Evolutionary conservation across 331 rosid genomes (phyloP), one percentile per base, ranked within the genome.

Genomic region (Telfairia occidentalis): DNA sequence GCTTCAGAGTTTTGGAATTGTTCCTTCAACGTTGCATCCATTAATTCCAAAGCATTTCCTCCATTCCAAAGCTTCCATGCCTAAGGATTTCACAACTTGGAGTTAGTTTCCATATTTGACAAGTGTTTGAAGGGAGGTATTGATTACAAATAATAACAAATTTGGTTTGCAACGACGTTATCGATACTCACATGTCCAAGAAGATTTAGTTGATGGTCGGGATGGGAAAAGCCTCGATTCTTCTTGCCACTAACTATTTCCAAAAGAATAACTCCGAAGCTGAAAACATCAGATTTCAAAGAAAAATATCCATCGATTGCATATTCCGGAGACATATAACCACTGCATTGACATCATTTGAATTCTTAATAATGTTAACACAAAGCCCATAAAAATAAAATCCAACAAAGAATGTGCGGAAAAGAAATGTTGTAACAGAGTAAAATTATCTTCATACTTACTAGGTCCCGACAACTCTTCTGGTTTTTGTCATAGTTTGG

Each of bases 241-340:
- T 85, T 90, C 82, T 77, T 85, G 4, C 97, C 97, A 28, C 87
- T 83, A 37, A 92, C 79, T 21, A 90, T 85, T 79, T 93, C 97
- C 70, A 90, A 5, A 50, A 88, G 89, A 28, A 93, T 72, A 73
- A 92, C 98, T 9, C 98, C 98, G 48, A 90, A 92, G 55, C 97
- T 92, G 52, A 89, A 92, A 9, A 83, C 90, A 83, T 92, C 98
- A 1, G 96, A 93, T 79, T 90, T 90, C 34, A 89, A 81, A 0
- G 96, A 93, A 78, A 89, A 93, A n/a, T 35, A 84, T 7, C 96
- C 97, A 0, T 92, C 96, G 89, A 90, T 86, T 32, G 96, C 96
- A 71, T 92, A 92, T 71, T 90, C 97, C 3, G 98, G 97, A 30
- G 96, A 80, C 98, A 92, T 92, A 49, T 92, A 92, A 3, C 96